Percentiles rank a stretch among this genome's conserved stretches.
Conservation (phyloP, 2,329 filamentous ascomycete genomes). For the Akanthomyces lecanii region DNA sequence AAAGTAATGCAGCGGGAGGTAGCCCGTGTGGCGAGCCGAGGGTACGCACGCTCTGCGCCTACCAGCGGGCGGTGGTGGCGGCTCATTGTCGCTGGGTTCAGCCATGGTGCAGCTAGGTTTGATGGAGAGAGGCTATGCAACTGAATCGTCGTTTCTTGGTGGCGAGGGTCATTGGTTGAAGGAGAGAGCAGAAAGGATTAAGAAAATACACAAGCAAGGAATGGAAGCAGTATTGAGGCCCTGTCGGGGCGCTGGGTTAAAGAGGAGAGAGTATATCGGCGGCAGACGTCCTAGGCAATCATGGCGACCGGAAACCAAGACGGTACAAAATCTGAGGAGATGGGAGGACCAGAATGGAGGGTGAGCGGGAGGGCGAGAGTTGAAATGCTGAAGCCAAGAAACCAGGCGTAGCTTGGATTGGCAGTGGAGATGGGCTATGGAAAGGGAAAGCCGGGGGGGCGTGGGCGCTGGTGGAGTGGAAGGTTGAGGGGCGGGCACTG, state of each 20-base stretch:
- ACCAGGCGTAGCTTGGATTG: background rate
- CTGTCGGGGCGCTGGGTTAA: background rate
- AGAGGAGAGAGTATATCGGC: background rate
- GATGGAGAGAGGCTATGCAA: slow-evolving; percentile 14
- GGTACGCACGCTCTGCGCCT: slow-evolving; percentile 37
- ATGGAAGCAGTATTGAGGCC: background rate
- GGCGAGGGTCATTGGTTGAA: slow-evolving; percentile 9
- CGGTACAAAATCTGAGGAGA: background rate
- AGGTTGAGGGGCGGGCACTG: background rate
- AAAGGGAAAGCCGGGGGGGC: background rate
- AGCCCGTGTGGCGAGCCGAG: slow-evolving; percentile 10
- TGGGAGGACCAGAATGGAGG: background rate
- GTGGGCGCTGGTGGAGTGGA: background rate
- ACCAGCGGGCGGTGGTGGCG: slow-evolving; percentile 22
- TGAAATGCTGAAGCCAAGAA: slow-evolving; percentile 14
- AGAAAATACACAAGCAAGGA: background rate
- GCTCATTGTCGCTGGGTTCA: slow-evolving; percentile 21
- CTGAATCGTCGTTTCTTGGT: background rate
- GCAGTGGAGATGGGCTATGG: slow-evolving; percentile 10
- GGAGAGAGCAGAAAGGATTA: background rate
- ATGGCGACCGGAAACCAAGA: slow-evolving; percentile 1
- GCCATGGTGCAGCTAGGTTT: slow-evolving; percentile 22
- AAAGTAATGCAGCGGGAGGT: background rate
- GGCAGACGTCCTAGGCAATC: slow-evolving; percentile 1
- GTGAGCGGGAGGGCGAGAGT: slow-evolving; percentile 7